Percentiles rank a stretch among this genome's conserved stretches.
phyloP scores from a whole-genome alignment of 768 basidiomycete species.

The Panaeolus cyanescens region DNA sequence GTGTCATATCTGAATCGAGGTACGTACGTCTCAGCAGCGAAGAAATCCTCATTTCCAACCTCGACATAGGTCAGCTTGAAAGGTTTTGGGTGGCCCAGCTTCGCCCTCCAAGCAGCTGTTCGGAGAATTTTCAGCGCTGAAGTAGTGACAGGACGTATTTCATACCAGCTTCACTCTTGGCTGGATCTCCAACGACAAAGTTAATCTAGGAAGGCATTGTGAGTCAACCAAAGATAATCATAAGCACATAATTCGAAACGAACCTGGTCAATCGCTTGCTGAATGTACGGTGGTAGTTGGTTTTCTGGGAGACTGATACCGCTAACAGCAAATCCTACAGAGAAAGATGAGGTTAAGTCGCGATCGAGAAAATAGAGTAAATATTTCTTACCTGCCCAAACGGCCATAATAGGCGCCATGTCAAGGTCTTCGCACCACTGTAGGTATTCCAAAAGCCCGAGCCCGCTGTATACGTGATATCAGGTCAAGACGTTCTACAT shows the following conservation, averaged over 20 bases:
- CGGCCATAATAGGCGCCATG: slow-evolving; percentile 65
- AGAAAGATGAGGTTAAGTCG: background rate
- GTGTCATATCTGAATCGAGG: background rate
- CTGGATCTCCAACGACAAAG: slow-evolving; percentile 57
- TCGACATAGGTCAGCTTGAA: slow-evolving; percentile 18
- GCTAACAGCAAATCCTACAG: slow-evolving; percentile 51
- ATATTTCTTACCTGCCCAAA: slow-evolving; percentile 49
- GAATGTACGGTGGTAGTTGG: slow-evolving; percentile 51
- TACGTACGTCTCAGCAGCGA: slow-evolving; percentile 26
- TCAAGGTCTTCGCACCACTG: slow-evolving; percentile 59
- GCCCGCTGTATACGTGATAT: slow-evolving; percentile 36
- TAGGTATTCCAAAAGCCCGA: slow-evolving; percentile 60
- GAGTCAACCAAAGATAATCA: background rate
- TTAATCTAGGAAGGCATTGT: slow-evolving; percentile 41
- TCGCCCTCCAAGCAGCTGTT: slow-evolving; percentile 16
- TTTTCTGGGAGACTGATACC: slow-evolving; percentile 45
- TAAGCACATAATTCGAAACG: background rate
- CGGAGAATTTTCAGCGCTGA: background rate
- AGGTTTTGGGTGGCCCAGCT: slow-evolving; percentile 14
- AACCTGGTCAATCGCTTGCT: slow-evolving; percentile 59
- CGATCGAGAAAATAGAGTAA: background rate
- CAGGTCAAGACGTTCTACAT: no score
- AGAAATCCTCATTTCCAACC: slow-evolving; percentile 29
- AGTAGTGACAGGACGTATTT: background rate
- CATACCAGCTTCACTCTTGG: slow-evolving; percentile 41